Evolutionary conservation across 2,329 filamentous ascomycete species (phyloP).

Genomic region (Drechslerella dactyloides): DNA sequence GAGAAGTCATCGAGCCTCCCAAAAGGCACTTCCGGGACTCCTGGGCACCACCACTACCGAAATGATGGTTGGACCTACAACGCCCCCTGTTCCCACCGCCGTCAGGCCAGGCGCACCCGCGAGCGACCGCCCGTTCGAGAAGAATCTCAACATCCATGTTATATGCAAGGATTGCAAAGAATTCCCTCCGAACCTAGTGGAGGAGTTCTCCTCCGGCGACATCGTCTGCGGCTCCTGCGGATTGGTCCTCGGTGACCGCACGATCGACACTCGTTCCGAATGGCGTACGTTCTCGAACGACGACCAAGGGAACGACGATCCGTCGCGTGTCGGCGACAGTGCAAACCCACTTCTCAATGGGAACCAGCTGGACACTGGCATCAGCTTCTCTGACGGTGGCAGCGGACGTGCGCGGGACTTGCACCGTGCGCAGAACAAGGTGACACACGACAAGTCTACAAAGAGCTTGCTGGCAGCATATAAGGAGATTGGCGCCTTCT

Average conservation of each 20-base stretch:
- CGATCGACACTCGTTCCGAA: constrained; percentile 94
- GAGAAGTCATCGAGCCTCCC: constrained; percentile 40
- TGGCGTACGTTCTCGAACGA: constrained; percentile 99
- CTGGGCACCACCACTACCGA: constrained; percentile 8
- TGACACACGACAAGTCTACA: constrained; percentile 79
- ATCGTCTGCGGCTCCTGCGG: constrained; percentile 92
- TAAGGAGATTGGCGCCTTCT: constrained; percentile 85
- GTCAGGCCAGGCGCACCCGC: constrained; percentile 54
- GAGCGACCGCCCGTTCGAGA: constrained; percentile 67
- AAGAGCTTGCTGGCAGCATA: constrained; percentile 81
- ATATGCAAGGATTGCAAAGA: constrained; percentile 92
- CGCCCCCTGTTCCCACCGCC: constrained; percentile 28
- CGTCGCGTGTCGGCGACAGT: constrained; percentile 95
- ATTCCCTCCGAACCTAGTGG: constrained; percentile 86
- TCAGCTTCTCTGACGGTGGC: constrained; percentile 79
- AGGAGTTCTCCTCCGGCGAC: constrained; percentile 90
- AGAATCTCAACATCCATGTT: constrained; percentile 85
- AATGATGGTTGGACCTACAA: constrained; percentile 43
- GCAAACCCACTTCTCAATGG: constrained; percentile 89
- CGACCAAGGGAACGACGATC: constrained; percentile 93
- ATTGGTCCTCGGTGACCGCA: constrained; percentile 84
- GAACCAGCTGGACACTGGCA: constrained; percentile 84
- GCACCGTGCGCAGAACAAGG: constrained; percentile 81
- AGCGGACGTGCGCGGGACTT: constrained; percentile 74
- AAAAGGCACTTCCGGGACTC: constrained; percentile 48